Evolutionary conservation across 768 basidiomycete species (phyloP), one percentile per base, ranked within the genome.

Genomic region (Amanita rimosa): DNA sequence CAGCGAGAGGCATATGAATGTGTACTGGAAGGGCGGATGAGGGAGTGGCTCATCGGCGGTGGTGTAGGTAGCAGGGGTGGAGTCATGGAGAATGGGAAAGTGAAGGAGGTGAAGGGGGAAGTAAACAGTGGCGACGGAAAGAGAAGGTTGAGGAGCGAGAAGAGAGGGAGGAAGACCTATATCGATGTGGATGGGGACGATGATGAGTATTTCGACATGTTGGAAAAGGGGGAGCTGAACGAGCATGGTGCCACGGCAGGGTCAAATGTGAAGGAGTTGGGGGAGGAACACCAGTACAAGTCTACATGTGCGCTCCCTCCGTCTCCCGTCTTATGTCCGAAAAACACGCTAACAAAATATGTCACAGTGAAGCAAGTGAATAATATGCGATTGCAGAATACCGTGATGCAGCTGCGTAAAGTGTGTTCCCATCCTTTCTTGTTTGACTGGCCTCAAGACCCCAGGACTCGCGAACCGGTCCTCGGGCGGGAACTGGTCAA

Each of bases 381-480:
- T 64, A 93, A 91, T 60, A 85, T 93, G 86, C 82, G 81, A 46
- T 74, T 99, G 13, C 92, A 97, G 62, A 99, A 98, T 59, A 77
- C 81, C 9, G 82, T 97, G 50, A 98, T 99, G 95, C 95, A 98
- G 62, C 74, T 97, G 4, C 87, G 95, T 48, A 97, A 98, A 73
- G 88, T 93, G 1, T 91, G 90, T 68, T 92, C 86, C 11, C 92
- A 97, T 64, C 93, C 94, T 0, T 87, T 87, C 69, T 66, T 92
- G 5, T 94, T 95, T 60, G 82, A 88, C 54, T 89, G 88, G 85
- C 85, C 88, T 0, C 57, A 71, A 38, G 81, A 90, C 55, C 70
- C 74, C 1, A 56, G 67, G 4, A 86, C 83, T 1, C 69, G 68
- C n/a, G 65, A 80, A 36, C 76, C 76, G 0, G 68, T 84, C 37